Evolutionary conservation across 345 rosid species (phyloP), one percentile per base, ranked within the genome.

Genomic region (Boechera stricta): DNA sequence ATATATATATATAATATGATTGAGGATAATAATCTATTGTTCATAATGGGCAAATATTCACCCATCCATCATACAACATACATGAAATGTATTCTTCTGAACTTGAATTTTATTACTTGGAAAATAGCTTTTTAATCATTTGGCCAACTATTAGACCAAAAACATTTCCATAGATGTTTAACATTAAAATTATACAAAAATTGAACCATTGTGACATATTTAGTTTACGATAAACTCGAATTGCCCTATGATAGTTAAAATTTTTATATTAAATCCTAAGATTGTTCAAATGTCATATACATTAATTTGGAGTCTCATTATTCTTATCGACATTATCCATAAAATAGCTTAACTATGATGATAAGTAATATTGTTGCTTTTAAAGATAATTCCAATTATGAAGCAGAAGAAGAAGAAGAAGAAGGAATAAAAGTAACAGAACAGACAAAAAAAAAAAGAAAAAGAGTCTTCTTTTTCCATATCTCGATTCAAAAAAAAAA

Each of bases 381-480:
- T 64, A 47, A 13, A 29, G 47, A 26, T 33, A 62, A 71, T 28
- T 32, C 15, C 57, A 72, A 72, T 58, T 51, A 58, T 7, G 64
- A 58, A 16, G 16, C 16, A 16, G 16, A 16, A 58, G 60, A 64
- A 48, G 45, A 35, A 47, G 42, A 58, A 59, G 70, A 61, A 33
- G 39, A 65, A 45, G 54, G 62, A 71, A 71, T 48, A 56, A 71
- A 69, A 64, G 41, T 59, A 51, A 18, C 56, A 78, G 77, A 78
- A 72, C 49, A 59, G 73, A 72, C 73, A 72, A 72, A 49, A 68
- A 60, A 68, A 60, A 72, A 77, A 61, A 39, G 58, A 72, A 77
- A 61, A 39, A 52, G 58, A 64, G 77, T 42, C 77, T 58, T 35
- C 77, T 78, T 78, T 72, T 49, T 9, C 66, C 71, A 58, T 18